A percentile compares a stretch with the other conserved stretches of the same genome.
phyloP scores from a whole-genome alignment of 2,329 filamentous ascomycete species.

The Neopestalotiopsis sp. region DNA sequence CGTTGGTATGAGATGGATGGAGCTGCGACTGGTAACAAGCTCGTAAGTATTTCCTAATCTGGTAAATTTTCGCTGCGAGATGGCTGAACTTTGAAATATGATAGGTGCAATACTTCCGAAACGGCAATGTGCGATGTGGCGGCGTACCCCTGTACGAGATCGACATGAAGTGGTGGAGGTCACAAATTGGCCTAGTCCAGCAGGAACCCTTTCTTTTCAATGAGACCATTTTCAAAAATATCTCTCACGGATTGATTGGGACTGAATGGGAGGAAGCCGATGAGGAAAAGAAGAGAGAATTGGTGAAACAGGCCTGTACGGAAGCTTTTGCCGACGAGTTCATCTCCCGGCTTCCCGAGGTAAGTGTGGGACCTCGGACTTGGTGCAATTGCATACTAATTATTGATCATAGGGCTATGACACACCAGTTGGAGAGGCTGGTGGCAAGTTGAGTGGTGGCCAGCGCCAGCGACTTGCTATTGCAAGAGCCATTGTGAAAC shows the following conservation, averaged over 20 bases:
- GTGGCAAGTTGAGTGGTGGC: conserved; percentile 70
- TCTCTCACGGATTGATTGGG: conserved; percentile 62
- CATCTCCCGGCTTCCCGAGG: conserved; percentile 55
- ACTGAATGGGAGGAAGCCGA: conserved; percentile 57
- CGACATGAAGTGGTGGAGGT: conserved; percentile 67
- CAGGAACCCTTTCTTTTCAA: conserved; percentile 74
- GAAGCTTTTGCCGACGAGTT: conserved; percentile 66
- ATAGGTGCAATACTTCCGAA: conserved; percentile 39
- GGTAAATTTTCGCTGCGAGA: neutral
- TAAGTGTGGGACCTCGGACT: conserved; percentile 22
- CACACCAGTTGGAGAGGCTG: conserved; percentile 68
- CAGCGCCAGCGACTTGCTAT: conserved; percentile 72
- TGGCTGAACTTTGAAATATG: conserved; percentile 16
- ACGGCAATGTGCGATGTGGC: conserved; percentile 59
- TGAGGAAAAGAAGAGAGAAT: conserved; percentile 49
- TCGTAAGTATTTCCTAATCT: conserved; percentile 26
- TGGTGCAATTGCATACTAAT: conserved; percentile 19
- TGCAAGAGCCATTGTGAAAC: conserved; percentile 67
- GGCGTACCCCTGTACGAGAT: conserved; percentile 60
- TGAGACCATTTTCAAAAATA: conserved; percentile 67
- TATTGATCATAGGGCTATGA: conserved; percentile 53
- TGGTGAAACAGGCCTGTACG: conserved; percentile 59
- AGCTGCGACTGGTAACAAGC: conserved; percentile 42
- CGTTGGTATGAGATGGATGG: conserved; percentile 71
- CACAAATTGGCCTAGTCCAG: conserved; percentile 68